phyloP scores from a whole-genome alignment of 768 basidiomycete genomes.

The Sutorius australiensis region DNA sequence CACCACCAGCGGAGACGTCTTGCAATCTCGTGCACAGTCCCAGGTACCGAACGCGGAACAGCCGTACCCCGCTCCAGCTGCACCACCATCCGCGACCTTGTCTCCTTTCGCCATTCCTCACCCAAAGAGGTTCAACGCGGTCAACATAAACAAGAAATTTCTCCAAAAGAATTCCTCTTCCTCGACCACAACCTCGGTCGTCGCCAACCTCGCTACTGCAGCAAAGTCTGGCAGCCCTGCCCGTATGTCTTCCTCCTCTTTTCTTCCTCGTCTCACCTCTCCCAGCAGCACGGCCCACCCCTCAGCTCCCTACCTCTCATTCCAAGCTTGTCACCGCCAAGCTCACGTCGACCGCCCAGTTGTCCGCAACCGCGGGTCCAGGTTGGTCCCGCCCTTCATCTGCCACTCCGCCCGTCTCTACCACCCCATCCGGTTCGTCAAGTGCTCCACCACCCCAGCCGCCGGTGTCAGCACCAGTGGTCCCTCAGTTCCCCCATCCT shows the following conservation, averaged over 20 bases:
- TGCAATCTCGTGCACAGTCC: conserved; percentile 15
- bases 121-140: conserved; percentile 82
- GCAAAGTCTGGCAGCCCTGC: conserved; percentile 50
- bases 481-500: conserved; percentile 51
- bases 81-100: conserved; percentile 6
- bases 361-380: conserved; percentile 53
- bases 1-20: conserved; percentile 3
- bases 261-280: conserved; percentile 9
- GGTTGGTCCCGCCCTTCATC: conserved; percentile 83
- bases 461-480: conserved; percentile 36
- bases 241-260: conserved; percentile 40
- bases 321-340: conserved; percentile 86
- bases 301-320: conserved; percentile 55
- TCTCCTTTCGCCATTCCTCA: conserved; percentile 40
- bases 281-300: conserved; percentile 52
- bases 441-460: conserved; percentile 45
- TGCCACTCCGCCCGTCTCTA: conserved; percentile 56
- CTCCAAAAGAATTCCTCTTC: conserved; percentile 80
- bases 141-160: conserved; percentile 96
- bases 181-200: conserved; percentile 43
- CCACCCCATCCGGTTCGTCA: conserved; percentile 45
- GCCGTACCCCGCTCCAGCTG: conserved; percentile 3
- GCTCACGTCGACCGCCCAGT: conserved; percentile 63
- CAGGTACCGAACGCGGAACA: conserved; percentile 13
- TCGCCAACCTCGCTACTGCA: conserved; percentile 38